Evolutionary conservation across 2,329 filamentous ascomycete genomes (phyloP).

Genomic region (Colletotrichum sublineola): DNA sequence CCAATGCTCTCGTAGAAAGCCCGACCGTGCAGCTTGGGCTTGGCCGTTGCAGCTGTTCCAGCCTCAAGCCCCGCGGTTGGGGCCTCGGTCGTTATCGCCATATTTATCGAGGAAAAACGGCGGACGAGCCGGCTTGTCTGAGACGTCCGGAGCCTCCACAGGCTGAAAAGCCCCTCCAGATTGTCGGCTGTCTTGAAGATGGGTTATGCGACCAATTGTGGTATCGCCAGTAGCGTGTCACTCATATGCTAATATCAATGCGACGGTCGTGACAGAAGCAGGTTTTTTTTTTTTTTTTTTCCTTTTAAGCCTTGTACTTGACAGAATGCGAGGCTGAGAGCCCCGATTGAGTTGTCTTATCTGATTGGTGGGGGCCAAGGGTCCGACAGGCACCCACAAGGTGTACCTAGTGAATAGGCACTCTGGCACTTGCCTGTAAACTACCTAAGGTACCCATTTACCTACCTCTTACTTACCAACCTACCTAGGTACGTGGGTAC

Average conservation of each 20-base stretch:
- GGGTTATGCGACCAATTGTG: neutral
- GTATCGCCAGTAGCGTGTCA: neutral
- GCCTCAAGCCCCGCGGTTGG: conserved; percentile 44
- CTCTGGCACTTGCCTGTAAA: too few relatives aligned
- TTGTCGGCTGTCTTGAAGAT: conserved; percentile 9
- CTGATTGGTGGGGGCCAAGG: conserved; percentile 34
- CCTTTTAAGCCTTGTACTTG: conserved; percentile 26
- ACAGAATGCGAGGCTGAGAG: conserved; percentile 30
- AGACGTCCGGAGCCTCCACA: conserved; percentile 35
- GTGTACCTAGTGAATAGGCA: too few relatives aligned
- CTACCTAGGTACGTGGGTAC: neutral
- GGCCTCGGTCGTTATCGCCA: conserved; percentile 50
- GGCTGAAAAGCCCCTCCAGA: conserved; percentile 36
- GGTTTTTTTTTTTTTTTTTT: conserved; percentile 25
- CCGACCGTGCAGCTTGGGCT: conserved; percentile 79
- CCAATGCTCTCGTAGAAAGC: conserved; percentile 97
- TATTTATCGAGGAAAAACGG: conserved; percentile 29
- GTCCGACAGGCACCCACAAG: conserved; percentile 4
- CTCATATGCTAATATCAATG: neutral
- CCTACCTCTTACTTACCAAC: too few relatives aligned
- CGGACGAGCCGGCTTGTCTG: conserved; percentile 39
- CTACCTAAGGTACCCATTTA: neutral
- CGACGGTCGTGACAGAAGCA: neutral
- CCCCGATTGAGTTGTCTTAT: conserved; percentile 4
- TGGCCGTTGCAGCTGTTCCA: conserved; percentile 19